Conservation (phyloP, 768 basidiomycete genomes). For the Neoboletus subvelutipes region DNA sequence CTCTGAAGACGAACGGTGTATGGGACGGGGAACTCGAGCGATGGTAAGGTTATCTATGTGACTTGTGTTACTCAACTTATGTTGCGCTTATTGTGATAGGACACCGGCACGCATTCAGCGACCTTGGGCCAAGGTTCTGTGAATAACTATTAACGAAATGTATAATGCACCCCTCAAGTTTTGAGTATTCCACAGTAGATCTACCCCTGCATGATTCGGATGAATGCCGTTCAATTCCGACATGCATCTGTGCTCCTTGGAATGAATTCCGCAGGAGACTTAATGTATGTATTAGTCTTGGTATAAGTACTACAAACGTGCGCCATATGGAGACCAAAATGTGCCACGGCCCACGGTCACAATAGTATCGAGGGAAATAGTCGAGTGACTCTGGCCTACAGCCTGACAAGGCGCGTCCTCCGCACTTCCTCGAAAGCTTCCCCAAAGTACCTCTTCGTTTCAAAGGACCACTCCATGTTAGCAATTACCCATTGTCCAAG, state of each 20-base stretch:
- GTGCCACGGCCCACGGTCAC: neutral
- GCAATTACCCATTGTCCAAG: conserved; percentile 62
- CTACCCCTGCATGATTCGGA: conserved; percentile 5
- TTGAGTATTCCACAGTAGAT: conserved; percentile 16
- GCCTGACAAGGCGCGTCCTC: conserved; percentile 39
- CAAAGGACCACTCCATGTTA: conserved; percentile 70
- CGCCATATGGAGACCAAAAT: neutral
- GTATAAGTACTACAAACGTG: conserved; percentile 12
- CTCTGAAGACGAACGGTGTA: conserved; percentile 7
- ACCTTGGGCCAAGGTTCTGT: neutral
- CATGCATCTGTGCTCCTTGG: neutral
- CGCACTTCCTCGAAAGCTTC: conserved; percentile 51
- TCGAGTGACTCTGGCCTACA: conserved; percentile 1
- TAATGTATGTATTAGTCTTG: conserved; percentile 15
- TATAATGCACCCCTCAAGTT: neutral
- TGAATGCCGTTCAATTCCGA: conserved; percentile 9
- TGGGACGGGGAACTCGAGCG: neutral
- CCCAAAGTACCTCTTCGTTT: conserved; percentile 69
- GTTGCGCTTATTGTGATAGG: conserved; percentile 2
- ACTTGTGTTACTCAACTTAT: neutral
- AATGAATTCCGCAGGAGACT: conserved; percentile 5
- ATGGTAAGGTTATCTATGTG: conserved; percentile 13
- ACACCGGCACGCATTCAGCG: neutral
- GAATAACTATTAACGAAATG: neutral
- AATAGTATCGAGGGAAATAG: conserved; percentile 1